Conservation (phyloP, 352 stramenopile genomes). For the Globisporangium parvum region DNA sequence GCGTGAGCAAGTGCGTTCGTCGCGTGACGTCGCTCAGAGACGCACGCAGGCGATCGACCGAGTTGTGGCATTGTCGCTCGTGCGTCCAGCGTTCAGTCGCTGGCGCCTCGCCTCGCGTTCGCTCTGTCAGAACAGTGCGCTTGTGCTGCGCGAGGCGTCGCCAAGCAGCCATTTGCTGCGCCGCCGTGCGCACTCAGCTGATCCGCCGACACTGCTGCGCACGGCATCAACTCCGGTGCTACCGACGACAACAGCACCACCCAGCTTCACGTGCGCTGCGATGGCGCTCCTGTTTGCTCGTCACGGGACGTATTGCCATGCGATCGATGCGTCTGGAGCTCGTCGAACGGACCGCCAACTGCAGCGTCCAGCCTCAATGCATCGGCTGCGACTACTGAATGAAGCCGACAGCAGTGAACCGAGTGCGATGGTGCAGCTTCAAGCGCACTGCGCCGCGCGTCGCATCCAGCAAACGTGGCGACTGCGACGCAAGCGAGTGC, state of each 20-base stretch:
- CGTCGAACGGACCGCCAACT: too few relatives aligned
- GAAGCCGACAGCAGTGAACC: background rate
- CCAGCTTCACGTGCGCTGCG: constrained; percentile 35
- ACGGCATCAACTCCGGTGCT: background rate
- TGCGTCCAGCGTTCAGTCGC: constrained; percentile 5
- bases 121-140: too few relatives aligned
- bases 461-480: constrained; percentile 28
- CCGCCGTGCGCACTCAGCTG: background rate
- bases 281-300: constrained; percentile 31
- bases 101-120: constrained; percentile 1
- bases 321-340: background rate
- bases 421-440: background rate
- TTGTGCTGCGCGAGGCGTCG: too few relatives aligned
- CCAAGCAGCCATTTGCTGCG: too few relatives aligned
- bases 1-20: background rate
- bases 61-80: constrained; percentile 1
- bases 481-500: constrained; percentile 1
- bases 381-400: background rate
- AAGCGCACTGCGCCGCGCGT: constrained; percentile 10
- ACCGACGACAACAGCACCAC: background rate
- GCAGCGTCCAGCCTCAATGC: background rate
- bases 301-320: constrained; percentile 15
- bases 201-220: background rate
- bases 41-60: constrained; percentile 3
- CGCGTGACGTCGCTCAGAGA: background rate